Percentiles rank a stretch among this genome's conserved stretches.
Conservation (phyloP, 2,329 filamentous ascomycete genomes). For the Colletotrichum sublineola region DNA sequence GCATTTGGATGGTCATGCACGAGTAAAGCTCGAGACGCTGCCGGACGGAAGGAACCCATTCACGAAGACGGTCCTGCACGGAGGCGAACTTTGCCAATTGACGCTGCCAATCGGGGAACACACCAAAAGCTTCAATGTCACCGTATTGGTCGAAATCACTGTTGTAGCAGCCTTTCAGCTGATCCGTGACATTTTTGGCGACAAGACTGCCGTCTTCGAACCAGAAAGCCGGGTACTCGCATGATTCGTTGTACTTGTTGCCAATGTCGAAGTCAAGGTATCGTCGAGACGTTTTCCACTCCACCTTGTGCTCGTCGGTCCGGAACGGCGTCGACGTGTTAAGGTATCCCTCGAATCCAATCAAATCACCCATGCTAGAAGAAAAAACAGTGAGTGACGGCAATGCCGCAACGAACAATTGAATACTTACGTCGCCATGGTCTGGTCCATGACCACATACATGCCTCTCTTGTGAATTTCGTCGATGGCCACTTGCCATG, state of each 20-base stretch:
- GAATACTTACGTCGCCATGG: slow-evolving; percentile 56
- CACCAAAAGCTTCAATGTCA: slow-evolving; percentile 73
- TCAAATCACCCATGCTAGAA: slow-evolving; percentile 72
- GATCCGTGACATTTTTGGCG: slow-evolving; percentile 58
- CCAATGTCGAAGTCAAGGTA: slow-evolving; percentile 71
- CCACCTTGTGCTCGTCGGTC: slow-evolving; percentile 67
- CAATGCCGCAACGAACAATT: background rate
- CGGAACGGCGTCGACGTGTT: slow-evolving; percentile 70
- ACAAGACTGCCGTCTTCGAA: slow-evolving; percentile 67
- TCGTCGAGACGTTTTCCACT: slow-evolving; percentile 66
- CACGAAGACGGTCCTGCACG: slow-evolving; percentile 75
- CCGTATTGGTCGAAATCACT: slow-evolving; percentile 76
- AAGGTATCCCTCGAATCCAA: slow-evolving; percentile 72
- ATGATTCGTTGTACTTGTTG: slow-evolving; percentile 66
- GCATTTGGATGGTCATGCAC: slow-evolving; percentile 71
- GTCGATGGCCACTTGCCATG: slow-evolving; percentile 69
- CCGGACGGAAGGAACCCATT: slow-evolving; percentile 71
- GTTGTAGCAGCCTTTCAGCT: slow-evolving; percentile 69
- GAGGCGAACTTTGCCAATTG: slow-evolving; percentile 76
- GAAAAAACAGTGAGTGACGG: slow-evolving; percentile 24
- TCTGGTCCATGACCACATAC: slow-evolving; percentile 77
- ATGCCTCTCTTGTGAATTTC: slow-evolving; percentile 73
- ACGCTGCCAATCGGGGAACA: slow-evolving; percentile 73
- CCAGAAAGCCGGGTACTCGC: slow-evolving; percentile 73
- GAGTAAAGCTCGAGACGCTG: slow-evolving; percentile 71